phyloP scores from a whole-genome alignment of 2,329 filamentous ascomycete genomes.

The Orbilia quercus region DNA sequence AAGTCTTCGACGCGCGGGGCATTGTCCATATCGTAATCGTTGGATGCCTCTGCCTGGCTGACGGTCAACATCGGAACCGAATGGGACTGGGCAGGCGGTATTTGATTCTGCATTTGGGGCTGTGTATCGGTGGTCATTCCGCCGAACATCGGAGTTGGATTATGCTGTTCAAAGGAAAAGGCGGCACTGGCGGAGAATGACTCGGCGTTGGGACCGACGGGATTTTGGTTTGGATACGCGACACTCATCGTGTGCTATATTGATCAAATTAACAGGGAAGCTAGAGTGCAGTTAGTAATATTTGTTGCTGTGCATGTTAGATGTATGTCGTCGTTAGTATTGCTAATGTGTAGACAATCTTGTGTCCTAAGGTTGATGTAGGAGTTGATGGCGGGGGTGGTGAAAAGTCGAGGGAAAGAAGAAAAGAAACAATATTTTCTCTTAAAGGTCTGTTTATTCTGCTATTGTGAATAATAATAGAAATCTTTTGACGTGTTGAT shows the following conservation, averaged over 20 bases:
- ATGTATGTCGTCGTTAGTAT: constrained; percentile 38
- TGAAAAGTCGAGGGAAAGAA: too few relatives aligned
- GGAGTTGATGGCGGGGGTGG: neutral
- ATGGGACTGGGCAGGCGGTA: constrained; percentile 20
- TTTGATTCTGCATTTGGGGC: constrained; percentile 27
- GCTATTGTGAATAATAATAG: neutral
- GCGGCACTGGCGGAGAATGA: constrained; percentile 49
- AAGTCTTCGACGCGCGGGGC: constrained; percentile 53
- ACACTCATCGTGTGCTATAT: constrained; percentile 39
- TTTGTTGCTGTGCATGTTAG: constrained; percentile 52
- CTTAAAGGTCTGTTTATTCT: constrained; percentile 9
- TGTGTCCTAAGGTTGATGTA: neutral
- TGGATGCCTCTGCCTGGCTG: constrained; percentile 24
- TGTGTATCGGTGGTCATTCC: constrained; percentile 34
- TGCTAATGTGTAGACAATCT: neutral
- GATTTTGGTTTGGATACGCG: constrained; percentile 44
- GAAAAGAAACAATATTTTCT: too few relatives aligned
- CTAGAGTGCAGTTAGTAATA: constrained; percentile 38
- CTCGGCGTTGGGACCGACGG: constrained; percentile 25
- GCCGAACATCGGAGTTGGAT: constrained; percentile 38
- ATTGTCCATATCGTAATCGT: constrained; percentile 46
- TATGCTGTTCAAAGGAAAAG: constrained; percentile 53
- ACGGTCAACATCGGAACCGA: constrained; percentile 45
- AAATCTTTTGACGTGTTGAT: neutral
- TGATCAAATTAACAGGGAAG: neutral